Base-by-base conservation (phyloP, 2,329 filamentous ascomycete genomes). In the Eutypa lata region DNA sequence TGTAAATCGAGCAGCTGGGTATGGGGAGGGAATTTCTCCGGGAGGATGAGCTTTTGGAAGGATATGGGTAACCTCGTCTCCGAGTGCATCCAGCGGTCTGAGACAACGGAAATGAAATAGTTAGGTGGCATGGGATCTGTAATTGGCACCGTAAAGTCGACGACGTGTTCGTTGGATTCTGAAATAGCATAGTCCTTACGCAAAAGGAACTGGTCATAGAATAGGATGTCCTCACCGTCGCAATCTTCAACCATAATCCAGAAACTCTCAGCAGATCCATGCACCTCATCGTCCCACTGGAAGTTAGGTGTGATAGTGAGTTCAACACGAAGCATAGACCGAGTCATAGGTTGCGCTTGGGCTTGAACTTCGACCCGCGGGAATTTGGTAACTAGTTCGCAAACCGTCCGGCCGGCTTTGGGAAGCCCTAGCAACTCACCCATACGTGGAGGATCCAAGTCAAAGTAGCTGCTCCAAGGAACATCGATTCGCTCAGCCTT, bases 191-290 rank as follows among this genome's bases (percentile, higher is more conserved):
- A 97, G 57, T 96, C 90, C 66, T 88, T 91, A 43, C 93, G 89
- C 24, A 99, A 80, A 38, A 97, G 77, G 71, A 99, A 97, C 54
- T 91, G 90, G 67, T 99, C 94, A 61, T 97, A 90, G 77, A 91
- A 96, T 45, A 99, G 76, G 44, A 99, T 91, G 53, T 97, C 90
- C 69, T 99, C 94, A 24, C 94, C 94, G 66, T 99, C 94, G 63
- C 92, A 96, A 64, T 99, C 95, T 71, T 99, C 95, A 3, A 96
- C 92, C 52, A 99, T 73, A 57, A 99, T 92, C 94, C 94, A 99
- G 74, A 97, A 99, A 60, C 84, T 91, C 73, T 99, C 92, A 0
- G 92, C 89, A 31, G 81, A 80, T 2, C 94, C 94, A 68, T 99
- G 94, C 3, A 99, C 70, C 24, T 85, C 79, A 57, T 94, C 91